Evolutionary conservation across 176 grass and related monocot genomes (phyloP).

Genomic region (Aegilops umbellulata): DNA sequence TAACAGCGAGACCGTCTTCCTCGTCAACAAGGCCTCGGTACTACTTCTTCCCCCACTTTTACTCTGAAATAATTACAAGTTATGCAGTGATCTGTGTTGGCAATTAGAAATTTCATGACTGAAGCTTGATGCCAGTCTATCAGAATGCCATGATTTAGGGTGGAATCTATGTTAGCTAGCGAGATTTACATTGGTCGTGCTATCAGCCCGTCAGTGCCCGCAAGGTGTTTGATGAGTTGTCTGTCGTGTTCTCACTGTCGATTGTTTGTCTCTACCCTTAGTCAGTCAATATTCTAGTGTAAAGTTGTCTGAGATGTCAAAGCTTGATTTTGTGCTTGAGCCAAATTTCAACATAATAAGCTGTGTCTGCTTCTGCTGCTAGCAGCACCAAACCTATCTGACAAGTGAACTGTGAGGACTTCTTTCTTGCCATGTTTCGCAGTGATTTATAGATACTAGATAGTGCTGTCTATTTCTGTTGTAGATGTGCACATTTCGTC

Average conservation of each 20-base stretch:
- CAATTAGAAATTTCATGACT: no score
- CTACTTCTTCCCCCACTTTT: not conserved
- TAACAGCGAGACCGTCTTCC: slow-evolving; percentile 66
- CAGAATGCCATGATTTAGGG: not conserved
- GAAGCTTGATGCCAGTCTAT: not conserved
- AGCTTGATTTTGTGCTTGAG: no score
- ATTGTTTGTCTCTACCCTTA: not conserved
- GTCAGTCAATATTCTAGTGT: not conserved
- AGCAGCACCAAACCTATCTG: no score
- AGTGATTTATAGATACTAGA: no score
- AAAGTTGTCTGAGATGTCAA: not conserved
- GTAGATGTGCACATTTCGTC: no score
- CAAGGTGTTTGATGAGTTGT: not conserved
- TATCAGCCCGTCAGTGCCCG: not conserved
- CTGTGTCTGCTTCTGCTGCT: no score
- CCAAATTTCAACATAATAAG: no score
- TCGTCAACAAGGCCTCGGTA: no score
- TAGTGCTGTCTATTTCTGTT: no score
- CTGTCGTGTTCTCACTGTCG: not conserved
- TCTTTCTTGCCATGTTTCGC: no score
- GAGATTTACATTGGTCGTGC: not conserved
- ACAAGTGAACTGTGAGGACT: no score
- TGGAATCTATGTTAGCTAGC: not conserved
- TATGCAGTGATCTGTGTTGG: not conserved
- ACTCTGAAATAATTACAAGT: not conserved